Evolutionary conservation across 176 grass and related monocot species (phyloP), one percentile per base, ranked within the genome.

Genomic region (Oropetium thomaeum): DNA sequence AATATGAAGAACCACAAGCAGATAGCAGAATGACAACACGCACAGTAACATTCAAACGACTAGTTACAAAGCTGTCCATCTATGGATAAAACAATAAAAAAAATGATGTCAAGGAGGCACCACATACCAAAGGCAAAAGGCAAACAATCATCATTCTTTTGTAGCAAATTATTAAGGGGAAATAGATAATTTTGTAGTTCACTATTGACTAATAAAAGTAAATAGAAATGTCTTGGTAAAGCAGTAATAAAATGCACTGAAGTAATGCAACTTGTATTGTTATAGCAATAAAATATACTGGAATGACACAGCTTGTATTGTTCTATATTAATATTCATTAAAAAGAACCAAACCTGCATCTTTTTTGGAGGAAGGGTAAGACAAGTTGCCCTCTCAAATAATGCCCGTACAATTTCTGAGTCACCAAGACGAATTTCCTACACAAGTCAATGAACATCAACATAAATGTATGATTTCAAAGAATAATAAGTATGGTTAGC

Each of bases 311-410:
- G 44, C 14, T 17, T 47, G 16, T 49, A 49, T 20, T 49, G 45
- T 49, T 19, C 17, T 7, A 49, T 49, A 20, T 49, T 49, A 49
- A 64, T 43, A 41, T 20, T 12, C 45, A 75, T 17, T 43, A 15
- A 27, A 71, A 45, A 5, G n/a, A 71, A 14, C 29, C 51, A 67
- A 75, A 98, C 95, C 91, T 90, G 91, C 89, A 98, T 94, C 79
- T 94, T 98, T 87, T 94, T 98, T 30, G 89, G 88, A 77, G 95
- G 95, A 62, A 98, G 86, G 84, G 84, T 92, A 62, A 98, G 81
- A 82, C 78, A 92, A 66, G 79, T 94, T 58, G 82, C 91, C 59
- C 89, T 71, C 55, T 94, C 89, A 98, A 98, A 94, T 39, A 98
- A 84, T 49, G 79, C 71, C 10, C 82, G 79, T 84, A 94, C 79